These are phyloP conservation scores for Salix udensis DNA, from an alignment of 345 rosid genomes.

Conservation along the genomic window DNA sequence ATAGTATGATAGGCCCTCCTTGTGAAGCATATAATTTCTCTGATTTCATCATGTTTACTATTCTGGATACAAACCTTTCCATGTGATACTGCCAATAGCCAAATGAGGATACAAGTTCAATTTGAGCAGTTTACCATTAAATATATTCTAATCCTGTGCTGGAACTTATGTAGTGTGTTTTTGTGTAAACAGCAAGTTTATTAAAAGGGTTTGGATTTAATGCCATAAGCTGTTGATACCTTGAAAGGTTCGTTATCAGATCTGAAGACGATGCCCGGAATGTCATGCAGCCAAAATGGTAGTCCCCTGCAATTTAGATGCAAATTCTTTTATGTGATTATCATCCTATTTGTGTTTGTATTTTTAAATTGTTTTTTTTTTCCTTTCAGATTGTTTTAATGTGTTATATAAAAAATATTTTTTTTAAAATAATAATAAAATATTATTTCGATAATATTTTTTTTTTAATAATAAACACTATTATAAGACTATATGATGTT, in stretches of 20 bases:
- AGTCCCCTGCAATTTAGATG: slow-evolving; percentile 47
- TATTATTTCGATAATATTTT: no score
- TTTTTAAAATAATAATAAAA: no score
- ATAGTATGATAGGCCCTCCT: slow-evolving; percentile 25
- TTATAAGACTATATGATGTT: no score
- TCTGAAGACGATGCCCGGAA: slow-evolving; percentile 63
- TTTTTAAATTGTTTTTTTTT: no score
- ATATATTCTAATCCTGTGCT: no score
- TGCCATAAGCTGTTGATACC: slow-evolving; percentile 21
- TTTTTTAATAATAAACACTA: no score
- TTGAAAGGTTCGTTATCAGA: slow-evolving; percentile 80
- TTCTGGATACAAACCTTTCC: slow-evolving; percentile 15
- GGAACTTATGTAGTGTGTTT: no score
- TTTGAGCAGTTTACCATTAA: not conserved
- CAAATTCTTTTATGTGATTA: no score
- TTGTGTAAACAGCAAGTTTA: not conserved
- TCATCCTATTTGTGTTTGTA: no score
- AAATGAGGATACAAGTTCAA: not conserved
- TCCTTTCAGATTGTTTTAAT: no score
- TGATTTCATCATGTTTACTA: slow-evolving; percentile 13
- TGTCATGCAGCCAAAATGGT: slow-evolving; percentile 78
- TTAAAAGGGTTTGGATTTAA: not conserved
- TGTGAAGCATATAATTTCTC: slow-evolving; percentile 16
- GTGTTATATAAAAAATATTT: no score
- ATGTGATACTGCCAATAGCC: slow-evolving; percentile 11